phyloP scores from a whole-genome alignment of 2,329 filamentous ascomycete genomes.

The Aspergillus ruber region DNA sequence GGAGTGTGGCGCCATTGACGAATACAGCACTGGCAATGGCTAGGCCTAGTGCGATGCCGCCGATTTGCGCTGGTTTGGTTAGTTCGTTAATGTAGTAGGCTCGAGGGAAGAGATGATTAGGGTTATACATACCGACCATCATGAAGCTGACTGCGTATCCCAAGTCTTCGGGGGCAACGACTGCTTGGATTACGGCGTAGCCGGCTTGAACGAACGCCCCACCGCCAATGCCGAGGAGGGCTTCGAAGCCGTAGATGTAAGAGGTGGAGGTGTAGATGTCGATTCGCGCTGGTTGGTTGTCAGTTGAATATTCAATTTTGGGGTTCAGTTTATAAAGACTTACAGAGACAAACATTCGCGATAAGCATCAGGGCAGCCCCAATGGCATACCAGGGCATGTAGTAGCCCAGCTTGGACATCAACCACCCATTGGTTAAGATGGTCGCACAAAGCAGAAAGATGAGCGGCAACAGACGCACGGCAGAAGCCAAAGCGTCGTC shows the following conservation, averaged over 20 bases:
- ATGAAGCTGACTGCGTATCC: too few species aligned
- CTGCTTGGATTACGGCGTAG: slow-evolving; percentile 13
- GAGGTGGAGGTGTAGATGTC: slow-evolving; percentile 1
- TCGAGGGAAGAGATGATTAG: too few species aligned
- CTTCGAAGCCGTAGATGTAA: slow-evolving; percentile 11
- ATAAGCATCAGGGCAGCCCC: slow-evolving; percentile 8
- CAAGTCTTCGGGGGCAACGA: not conserved
- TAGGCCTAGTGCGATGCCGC: slow-evolving; percentile 11
- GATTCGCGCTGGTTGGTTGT: not conserved
- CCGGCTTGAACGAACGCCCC: slow-evolving; percentile 13
- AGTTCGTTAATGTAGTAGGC: too few species aligned
- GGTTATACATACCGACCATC: too few species aligned
- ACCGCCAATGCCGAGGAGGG: slow-evolving; percentile 12
- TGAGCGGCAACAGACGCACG: slow-evolving; percentile 27
- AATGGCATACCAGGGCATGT: slow-evolving; percentile 20
- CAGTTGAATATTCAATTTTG: not conserved
- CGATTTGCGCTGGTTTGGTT: slow-evolving; percentile 11
- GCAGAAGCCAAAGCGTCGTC: slow-evolving; percentile 28
- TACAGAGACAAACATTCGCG: slow-evolving; percentile 13
- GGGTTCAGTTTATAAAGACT: not conserved
- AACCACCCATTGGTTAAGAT: slow-evolving; percentile 15
- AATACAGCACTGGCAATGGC: slow-evolving; percentile 14
- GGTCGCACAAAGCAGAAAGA: slow-evolving; percentile 17
- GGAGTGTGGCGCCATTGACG: slow-evolving; percentile 2
- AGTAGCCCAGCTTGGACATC: slow-evolving; percentile 15